These are phyloP conservation scores for Helichrysum umbraculigerum DNA, from an alignment of 129 eudicot genomes.

Conservation along the genomic window DNA sequence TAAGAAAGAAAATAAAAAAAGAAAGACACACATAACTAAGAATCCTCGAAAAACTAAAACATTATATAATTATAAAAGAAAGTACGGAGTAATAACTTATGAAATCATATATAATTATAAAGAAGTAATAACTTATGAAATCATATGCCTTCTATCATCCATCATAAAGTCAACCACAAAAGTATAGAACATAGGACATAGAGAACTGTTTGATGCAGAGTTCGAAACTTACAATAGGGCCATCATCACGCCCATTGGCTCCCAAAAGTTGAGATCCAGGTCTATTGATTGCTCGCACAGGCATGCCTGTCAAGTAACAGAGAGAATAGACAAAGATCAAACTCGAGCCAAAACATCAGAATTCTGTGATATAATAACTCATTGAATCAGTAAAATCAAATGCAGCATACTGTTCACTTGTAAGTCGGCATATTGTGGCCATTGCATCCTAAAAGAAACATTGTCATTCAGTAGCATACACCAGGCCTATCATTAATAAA, in stretches of 20 bases:
- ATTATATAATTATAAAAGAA: not conserved
- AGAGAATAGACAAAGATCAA: not conserved
- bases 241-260: slow-evolving; percentile 98
- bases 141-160: not conserved
- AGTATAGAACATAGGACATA: not conserved
- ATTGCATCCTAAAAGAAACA: slow-evolving; percentile 94
- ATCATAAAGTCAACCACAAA: not conserved
- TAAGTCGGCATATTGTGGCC: slow-evolving; percentile 96
- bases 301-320: slow-evolving; percentile 55
- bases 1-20: slow-evolving; percentile 30
- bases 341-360: not conserved
- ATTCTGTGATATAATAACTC: not conserved
- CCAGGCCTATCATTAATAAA: slow-evolving; percentile 70
- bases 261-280: slow-evolving; percentile 94
- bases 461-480: slow-evolving; percentile 97
- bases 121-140: not conserved
- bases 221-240: slow-evolving; percentile 74
- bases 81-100: not conserved
- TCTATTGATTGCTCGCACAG: slow-evolving; percentile 86
- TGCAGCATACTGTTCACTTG: slow-evolving; percentile 76
- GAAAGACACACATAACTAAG: slow-evolving; percentile 4
- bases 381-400: slow-evolving; percentile 15
- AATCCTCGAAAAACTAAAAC: slow-evolving; percentile 12
- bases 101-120: not conserved
- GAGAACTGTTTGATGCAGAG: not conserved